Percentiles rank a stretch among this genome's conserved stretches.
Evolutionary conservation across 2,329 filamentous ascomycete species (phyloP).

Genomic region (Hypoxylon sp.): DNA sequence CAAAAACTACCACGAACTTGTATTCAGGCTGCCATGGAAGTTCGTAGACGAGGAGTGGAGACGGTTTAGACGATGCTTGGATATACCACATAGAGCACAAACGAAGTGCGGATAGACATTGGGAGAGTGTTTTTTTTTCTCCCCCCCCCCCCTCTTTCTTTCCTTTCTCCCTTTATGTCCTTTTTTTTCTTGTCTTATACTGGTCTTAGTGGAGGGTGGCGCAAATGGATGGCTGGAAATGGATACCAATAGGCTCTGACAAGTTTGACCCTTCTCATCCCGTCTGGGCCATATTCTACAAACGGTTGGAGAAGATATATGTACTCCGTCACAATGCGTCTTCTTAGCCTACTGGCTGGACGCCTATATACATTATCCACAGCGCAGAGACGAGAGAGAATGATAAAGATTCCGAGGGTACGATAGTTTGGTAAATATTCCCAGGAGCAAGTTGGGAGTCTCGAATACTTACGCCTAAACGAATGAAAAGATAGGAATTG

Average conservation of each 20-base stretch:
- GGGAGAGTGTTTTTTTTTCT: constrained; percentile 30
- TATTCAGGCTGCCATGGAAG: constrained; percentile 59
- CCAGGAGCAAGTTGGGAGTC: constrained; percentile 3
- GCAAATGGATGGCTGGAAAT: constrained; percentile 27
- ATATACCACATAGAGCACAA: constrained; percentile 44
- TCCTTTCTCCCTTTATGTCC: not conserved
- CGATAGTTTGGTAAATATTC: constrained; percentile 13
- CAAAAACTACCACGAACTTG: constrained; percentile 60
- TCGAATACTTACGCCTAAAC: constrained; percentile 9
- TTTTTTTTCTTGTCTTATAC: not conserved
- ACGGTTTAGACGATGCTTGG: constrained; percentile 55
- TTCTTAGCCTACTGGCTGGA: not conserved
- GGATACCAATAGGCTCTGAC: constrained; percentile 17
- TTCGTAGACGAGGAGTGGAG: constrained; percentile 57
- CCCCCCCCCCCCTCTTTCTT: not conserved
- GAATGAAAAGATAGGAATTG: constrained; percentile 13
- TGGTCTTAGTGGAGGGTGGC: constrained; percentile 10
- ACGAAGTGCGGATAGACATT: constrained; percentile 37
- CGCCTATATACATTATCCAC: constrained; percentile 5
- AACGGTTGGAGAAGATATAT: constrained; percentile 7
- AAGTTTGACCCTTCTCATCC: constrained; percentile 8
- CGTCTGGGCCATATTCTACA: not conserved
- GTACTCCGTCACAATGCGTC: not conserved
- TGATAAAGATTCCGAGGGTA: constrained; percentile 14
- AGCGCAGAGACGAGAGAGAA: constrained; percentile 4